Evolutionary conservation across 139 green algal species (phyloP).

Genomic region (Mesostigma viride): DNA sequence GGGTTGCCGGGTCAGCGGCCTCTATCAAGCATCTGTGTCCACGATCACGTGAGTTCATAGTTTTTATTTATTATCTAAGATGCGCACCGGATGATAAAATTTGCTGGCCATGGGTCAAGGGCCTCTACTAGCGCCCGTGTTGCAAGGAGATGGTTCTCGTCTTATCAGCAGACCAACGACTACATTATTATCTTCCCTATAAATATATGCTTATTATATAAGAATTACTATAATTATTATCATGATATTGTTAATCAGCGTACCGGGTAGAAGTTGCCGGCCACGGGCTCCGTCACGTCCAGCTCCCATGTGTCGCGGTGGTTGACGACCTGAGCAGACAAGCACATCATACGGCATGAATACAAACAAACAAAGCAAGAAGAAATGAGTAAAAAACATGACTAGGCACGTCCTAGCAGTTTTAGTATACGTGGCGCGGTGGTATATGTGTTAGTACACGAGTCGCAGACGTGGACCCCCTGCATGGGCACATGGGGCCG

Average conservation of each 20-base stretch:
- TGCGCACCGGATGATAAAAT: background rate
- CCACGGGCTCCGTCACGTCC: slow-evolving; percentile 28
- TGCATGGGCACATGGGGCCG: too few relatives aligned
- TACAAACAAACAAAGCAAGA: too few relatives aligned
- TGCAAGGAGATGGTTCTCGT: background rate
- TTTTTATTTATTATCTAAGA: background rate
- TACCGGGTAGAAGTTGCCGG: slow-evolving; percentile 41
- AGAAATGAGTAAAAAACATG: too few relatives aligned
- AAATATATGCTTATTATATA: background rate
- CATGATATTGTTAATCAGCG: background rate
- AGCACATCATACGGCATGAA: too few relatives aligned
- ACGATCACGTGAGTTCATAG: too few relatives aligned
- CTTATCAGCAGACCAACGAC: background rate
- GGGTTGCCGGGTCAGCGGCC: too few relatives aligned
- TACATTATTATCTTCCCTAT: background rate
- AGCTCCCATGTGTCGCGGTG: slow-evolving; percentile 26
- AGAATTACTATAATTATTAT: background rate
- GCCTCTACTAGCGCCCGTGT: background rate
- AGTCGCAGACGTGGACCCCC: too few relatives aligned
- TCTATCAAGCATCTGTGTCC: too few relatives aligned
- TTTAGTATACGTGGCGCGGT: too few relatives aligned
- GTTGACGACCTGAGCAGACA: slow-evolving; percentile 24
- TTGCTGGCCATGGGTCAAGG: background rate
- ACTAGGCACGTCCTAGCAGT: too few relatives aligned
- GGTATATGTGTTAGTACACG: too few relatives aligned